A percentile compares a stretch with the other conserved stretches of the same genome.
Evolutionary conservation across 1,284 basidiomycete genomes (phyloP).

Genomic region (Inonotus hispidus): DNA sequence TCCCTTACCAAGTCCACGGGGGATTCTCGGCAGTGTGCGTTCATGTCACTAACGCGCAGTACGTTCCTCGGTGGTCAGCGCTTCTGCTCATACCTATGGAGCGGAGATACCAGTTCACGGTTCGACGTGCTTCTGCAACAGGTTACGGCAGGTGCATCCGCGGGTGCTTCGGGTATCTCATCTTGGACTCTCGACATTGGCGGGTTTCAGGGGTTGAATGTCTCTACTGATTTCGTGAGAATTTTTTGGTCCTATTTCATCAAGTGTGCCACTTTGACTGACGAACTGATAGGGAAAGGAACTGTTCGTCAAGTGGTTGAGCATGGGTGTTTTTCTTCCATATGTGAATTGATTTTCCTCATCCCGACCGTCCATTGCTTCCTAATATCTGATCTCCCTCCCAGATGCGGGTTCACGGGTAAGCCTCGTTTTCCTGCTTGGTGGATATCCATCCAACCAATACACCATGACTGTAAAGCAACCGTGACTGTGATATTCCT

Average conservation of each 20-base stretch:
- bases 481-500: conserved; percentile 30
- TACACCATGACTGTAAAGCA: conserved; percentile 21
- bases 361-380: background rate
- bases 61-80: conserved; percentile 37
- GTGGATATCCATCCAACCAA: background rate
- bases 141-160: conserved; percentile 34
- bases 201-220: conserved; percentile 34
- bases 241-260: background rate
- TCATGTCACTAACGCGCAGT: conserved; percentile 37
- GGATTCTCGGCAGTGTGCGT: conserved; percentile 27
- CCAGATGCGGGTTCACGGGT: conserved; percentile 39
- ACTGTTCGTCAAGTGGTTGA: conserved; percentile 37
- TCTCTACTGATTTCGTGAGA: conserved; percentile 30
- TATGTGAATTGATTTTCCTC: conserved; percentile 28
- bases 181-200: conserved; percentile 40
- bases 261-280: background rate
- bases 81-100: conserved; percentile 39
- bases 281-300: conserved; percentile 28
- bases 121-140: conserved; percentile 36
- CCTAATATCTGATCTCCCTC: background rate
- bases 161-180: conserved; percentile 35
- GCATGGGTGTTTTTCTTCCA: conserved; percentile 37
- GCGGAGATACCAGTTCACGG: conserved; percentile 34
- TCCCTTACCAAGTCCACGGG: conserved; percentile 5
- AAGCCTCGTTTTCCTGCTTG: conserved; percentile 3